phyloP scores from a whole-genome alignment of 1,139 yeast species.

The Pichia sp. region DNA sequence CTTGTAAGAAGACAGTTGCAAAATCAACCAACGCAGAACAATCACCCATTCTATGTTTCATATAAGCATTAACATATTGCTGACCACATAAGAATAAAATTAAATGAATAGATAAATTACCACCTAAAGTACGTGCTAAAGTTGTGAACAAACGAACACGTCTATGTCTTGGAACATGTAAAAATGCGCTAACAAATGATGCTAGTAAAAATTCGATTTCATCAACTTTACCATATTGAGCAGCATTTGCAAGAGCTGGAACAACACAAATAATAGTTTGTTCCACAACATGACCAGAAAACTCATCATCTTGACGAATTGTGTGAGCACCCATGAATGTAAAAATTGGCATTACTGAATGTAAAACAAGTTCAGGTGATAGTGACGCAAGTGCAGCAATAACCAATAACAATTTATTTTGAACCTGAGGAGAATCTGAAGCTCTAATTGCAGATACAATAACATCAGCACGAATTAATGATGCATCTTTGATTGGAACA shows the following conservation, averaged over 20 bases:
- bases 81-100: constrained; percentile 74
- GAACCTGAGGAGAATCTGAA: constrained; percentile 89
- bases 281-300: constrained; percentile 85
- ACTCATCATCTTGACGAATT: constrained; percentile 92
- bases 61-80: constrained; percentile 54
- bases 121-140: constrained; percentile 71
- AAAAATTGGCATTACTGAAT: constrained; percentile 97
- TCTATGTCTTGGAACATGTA: constrained; percentile 94
- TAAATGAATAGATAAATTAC: constrained; percentile 59
- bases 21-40: constrained; percentile 65
- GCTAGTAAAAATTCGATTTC: constrained; percentile 80
- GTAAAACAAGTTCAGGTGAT: constrained; percentile 87
- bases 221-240: constrained; percentile 41
- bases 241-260: constrained; percentile 75
- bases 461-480: constrained; percentile 76
- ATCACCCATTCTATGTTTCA: constrained; percentile 56
- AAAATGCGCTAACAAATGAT: constrained; percentile 88
- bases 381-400: constrained; percentile 82
- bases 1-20: constrained; percentile 57
- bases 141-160: constrained; percentile 79
- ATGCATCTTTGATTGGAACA: constrained; percentile 46
- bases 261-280: constrained; percentile 86
- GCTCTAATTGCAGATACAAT: constrained; percentile 86
- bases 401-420: constrained; percentile 76
- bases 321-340: constrained; percentile 99